Percentiles rank a stretch among this genome's conserved stretches.
phyloP scores from a whole-genome alignment of 192 early-diverging fungal genomes.

The Backusella tarrabulga region DNA sequence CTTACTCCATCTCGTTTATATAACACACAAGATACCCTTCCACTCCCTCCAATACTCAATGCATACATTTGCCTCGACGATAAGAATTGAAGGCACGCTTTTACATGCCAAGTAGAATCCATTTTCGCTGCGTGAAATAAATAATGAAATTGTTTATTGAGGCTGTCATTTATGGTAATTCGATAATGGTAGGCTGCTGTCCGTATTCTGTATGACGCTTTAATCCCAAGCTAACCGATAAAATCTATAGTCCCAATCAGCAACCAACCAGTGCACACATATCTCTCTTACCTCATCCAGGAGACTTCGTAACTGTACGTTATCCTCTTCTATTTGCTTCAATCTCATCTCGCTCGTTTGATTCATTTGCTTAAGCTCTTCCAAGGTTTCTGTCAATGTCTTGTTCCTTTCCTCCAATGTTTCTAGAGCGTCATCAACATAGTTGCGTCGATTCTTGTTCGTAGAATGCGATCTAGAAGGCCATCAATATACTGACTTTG shows the following conservation, averaged over 20 bases:
- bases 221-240: constrained; percentile 46
- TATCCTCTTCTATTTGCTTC: constrained; percentile 42
- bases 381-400: constrained; percentile 42
- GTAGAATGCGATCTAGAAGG: constrained; percentile 43
- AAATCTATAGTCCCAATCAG: constrained; percentile 20
- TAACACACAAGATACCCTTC: no score
- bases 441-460: constrained; percentile 47
- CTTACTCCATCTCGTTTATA: no score
- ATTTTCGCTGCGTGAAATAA: no score
- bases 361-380: constrained; percentile 20
- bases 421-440: constrained; percentile 54
- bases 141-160: no score
- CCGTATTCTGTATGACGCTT: constrained; percentile 46
- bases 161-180: constrained; percentile 19
- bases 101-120: no score
- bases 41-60: no score
- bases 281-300: constrained; percentile 37
- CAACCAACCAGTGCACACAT: no score
- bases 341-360: constrained; percentile 29
- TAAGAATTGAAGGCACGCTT: no score
- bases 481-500: no score
- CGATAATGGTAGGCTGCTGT: constrained; percentile 22
- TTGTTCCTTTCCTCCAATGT: constrained; percentile 44
- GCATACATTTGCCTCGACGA: no score
- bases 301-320: constrained; percentile 38